Evolutionary conservation across 164 flowering plant genomes (phyloP), one percentile per base, ranked within the genome.

Genomic region (Echeveria elegans): DNA sequence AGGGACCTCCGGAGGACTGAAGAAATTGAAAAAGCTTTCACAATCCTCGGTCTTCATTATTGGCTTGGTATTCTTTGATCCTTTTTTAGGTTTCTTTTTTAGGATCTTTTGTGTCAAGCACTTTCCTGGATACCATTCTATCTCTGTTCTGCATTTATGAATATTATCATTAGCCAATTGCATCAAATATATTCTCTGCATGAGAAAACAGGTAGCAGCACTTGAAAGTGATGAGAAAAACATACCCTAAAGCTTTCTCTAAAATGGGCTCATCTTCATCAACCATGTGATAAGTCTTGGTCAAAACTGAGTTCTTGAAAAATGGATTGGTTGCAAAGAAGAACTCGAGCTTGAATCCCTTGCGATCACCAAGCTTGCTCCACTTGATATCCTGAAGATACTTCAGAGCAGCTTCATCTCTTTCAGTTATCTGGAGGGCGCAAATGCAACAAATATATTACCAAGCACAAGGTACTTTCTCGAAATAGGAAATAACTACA

Each of bases 271-370:
- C 96, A 72, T 89, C 96, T 16, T 92, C 96, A 74, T 92, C 98
- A 61, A 89, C 83, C 98, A 92, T 88, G 78, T 92, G 95, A 75
- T 92, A 92, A 14, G 83, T 88, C 78, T 92, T 92, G 18, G 88
- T 83, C 76, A 92, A 71, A 43, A 92, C 82, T 37, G 89, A 60
- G 69, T 92, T 89, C 78, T 87, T 89, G 73, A 92, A 92, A 63
- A 62, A 89, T 10, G 98, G 93, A 68, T 92, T 92, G 12, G 85
- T 23, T 40, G 90, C 91, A 75, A 92, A 92, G 76, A 78, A 80
- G 71, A 92, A 92, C 47, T 88, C 98, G 40, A 92, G 89, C 86
- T 85, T 92, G 81, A 92, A 92, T 61, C 98, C 98, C 79, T 89
- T 92, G 6, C 95, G 96, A 48, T 83, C 69, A 31, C 85, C 91